Base-by-base conservation (phyloP, 1,284 basidiomycete genomes). In the Cutaneotrichosporon mucoides region DNA sequence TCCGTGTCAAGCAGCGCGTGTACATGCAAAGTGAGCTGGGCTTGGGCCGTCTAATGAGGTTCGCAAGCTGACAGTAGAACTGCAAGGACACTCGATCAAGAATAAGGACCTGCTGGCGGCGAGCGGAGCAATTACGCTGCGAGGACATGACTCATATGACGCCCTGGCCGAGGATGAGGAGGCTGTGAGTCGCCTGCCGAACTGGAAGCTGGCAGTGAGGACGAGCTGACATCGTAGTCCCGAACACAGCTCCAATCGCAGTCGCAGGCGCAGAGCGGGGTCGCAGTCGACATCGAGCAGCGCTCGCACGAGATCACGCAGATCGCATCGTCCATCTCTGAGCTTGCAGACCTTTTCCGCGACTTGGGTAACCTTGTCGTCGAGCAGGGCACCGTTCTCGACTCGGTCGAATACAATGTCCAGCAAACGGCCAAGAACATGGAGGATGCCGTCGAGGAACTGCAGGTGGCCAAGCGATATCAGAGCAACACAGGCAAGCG, bases 401-500 rank as follows among this genome's bases (percentile, higher is more conserved):
- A 99, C 77, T 90, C 90, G 44, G 86, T 99, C 58, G 96, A 99
- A 78, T 99, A 92, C 79, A 99, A 99, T 74, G 91, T 99, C 57
- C 92, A 98, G 75, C 87, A 90, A 75, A 92, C 94, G 16, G 86
- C 88, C 6, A 84, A 84, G 24, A 84, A 92, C 58, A 84, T 96
- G 74, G 77, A 86, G 57, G 89, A 89, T 42, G 92, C 94, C 4
- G 92, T 90, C 33, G 84, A 85, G 68, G 92, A 98, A 68, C 82
- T 99, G 46, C 81, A 88, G 56, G 81, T 85, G 5, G 96, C 96
- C 3, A 89, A 88, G 62, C 82, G 81, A 89, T 92, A 98, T 77
- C 96, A 99, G 81, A 87, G 87, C 69, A 90, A 90, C 68, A 92
- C 92, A 2, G 93, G 93, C 46, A 84, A 91, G 72, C 84, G 94